These are phyloP conservation scores for Diaporthe ampelina DNA, from an alignment of 2,329 filamentous ascomycete genomes.

Conservation along the genomic window DNA sequence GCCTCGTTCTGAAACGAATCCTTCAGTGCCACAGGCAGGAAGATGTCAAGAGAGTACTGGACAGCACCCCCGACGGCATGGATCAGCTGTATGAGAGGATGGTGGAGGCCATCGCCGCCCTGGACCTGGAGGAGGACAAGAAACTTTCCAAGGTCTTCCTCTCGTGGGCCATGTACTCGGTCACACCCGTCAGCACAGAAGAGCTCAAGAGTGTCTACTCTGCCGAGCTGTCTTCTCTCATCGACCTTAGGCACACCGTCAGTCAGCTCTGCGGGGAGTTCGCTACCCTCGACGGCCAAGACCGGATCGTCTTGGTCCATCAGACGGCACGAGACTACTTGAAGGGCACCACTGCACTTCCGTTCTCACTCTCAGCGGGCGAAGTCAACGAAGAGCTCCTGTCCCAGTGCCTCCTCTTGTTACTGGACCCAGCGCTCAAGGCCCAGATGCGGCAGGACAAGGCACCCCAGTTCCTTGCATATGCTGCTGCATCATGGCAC, in stretches of 20 bases:
- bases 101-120: constrained; percentile 37
- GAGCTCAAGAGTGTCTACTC: constrained; percentile 41
- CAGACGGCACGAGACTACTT: constrained; percentile 22
- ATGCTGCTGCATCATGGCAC: constrained; percentile 45
- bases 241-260: constrained; percentile 43
- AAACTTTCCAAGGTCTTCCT: constrained; percentile 41
- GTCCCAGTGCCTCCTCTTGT: neutral
- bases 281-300: constrained; percentile 41
- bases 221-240: constrained; percentile 36
- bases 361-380: neutral
- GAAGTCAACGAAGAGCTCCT: constrained; percentile 31
- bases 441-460: constrained; percentile 4
- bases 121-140: constrained; percentile 39
- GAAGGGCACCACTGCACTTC: neutral
- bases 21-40: constrained; percentile 43
- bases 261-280: constrained; percentile 44
- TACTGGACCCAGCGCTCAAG: neutral
- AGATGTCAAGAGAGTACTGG: constrained; percentile 41
- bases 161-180: constrained; percentile 44
- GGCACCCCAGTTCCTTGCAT: constrained; percentile 36
- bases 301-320: constrained; percentile 38
- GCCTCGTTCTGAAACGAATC: constrained; percentile 42
- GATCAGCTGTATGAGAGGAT: constrained; percentile 44
- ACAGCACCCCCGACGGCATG: constrained; percentile 44
- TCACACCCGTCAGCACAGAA: constrained; percentile 41